These are phyloP conservation scores for Cryptosporidium muris DNA, from an alignment of 169 alveolate species.

Conservation along the genomic window DNA sequence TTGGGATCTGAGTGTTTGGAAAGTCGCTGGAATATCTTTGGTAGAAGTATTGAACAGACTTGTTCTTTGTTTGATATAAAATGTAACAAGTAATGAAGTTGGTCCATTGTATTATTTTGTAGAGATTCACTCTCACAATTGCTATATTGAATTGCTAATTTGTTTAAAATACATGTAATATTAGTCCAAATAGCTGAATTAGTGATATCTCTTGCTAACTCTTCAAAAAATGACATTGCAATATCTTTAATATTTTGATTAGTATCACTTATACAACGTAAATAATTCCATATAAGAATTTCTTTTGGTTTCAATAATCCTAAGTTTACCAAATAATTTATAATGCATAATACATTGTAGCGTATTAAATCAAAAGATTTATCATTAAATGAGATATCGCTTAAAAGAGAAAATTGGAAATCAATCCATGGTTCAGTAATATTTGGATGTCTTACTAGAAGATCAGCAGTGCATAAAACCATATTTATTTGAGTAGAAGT, in stretches of 20 bases:
- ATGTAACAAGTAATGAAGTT: slow-evolving; percentile 21
- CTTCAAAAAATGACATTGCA: slow-evolving; percentile 52
- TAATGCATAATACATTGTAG: slow-evolving; percentile 29
- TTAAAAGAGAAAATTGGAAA: slow-evolving; percentile 20
- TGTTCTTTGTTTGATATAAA: slow-evolving; percentile 25
- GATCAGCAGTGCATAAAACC: slow-evolving; percentile 26
- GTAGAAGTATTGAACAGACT: slow-evolving; percentile 9
- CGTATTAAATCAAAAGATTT: not conserved
- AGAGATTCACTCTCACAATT: not conserved
- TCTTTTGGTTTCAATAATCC: slow-evolving; percentile 64
- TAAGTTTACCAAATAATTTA: slow-evolving; percentile 21
- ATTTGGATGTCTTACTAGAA: slow-evolving; percentile 51
- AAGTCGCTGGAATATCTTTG: slow-evolving; percentile 20
- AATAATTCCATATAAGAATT: slow-evolving; percentile 14
- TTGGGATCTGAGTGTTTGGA: slow-evolving; percentile 10
- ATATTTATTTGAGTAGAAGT: slow-evolving; percentile 8
- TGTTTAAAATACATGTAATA: slow-evolving; percentile 26
- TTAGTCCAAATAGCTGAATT: slow-evolving; percentile 9
- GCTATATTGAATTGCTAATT: slow-evolving; percentile 20
- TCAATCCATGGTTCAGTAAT: slow-evolving; percentile 65
- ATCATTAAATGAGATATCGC: not conserved
- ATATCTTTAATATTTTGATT: not conserved
- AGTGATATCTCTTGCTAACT: slow-evolving; percentile 25
- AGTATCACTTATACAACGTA: slow-evolving; percentile 13
- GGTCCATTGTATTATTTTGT: slow-evolving; percentile 19